phyloP scores from a whole-genome alignment of 2,329 filamentous ascomycete genomes.

The Pseudogymnoascus sp. region DNA sequence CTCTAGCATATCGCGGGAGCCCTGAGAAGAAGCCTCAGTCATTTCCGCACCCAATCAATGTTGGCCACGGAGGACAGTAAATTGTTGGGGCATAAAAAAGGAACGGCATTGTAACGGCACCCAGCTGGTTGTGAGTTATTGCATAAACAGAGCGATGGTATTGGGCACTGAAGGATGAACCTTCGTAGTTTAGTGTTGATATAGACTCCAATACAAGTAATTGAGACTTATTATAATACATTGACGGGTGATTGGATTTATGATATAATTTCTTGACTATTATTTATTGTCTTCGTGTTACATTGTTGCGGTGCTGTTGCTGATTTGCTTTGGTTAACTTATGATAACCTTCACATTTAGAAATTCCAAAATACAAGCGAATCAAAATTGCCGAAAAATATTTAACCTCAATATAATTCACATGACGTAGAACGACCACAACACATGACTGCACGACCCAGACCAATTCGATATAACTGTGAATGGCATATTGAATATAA shows the following conservation, averaged over 20 bases:
- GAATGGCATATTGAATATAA: background rate
- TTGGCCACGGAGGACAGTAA: constrained; percentile 17
- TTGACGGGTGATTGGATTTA: background rate
- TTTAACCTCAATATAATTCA: constrained; percentile 4
- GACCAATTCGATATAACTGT: background rate
- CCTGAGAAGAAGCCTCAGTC: constrained; percentile 47
- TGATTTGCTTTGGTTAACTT: background rate
- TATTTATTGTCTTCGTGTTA: background rate
- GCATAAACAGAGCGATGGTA: background rate
- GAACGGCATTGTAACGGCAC: background rate
- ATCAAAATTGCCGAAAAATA: constrained; percentile 9
- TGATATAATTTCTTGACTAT: background rate
- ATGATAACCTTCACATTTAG: background rate
- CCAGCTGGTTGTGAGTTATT: background rate
- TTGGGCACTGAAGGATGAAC: background rate
- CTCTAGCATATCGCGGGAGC: constrained; percentile 52
- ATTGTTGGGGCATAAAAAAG: background rate
- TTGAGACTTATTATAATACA: background rate
- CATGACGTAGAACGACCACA: constrained; percentile 9
- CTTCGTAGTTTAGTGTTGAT: constrained; percentile 1
- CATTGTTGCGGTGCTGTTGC: background rate
- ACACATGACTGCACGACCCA: background rate
- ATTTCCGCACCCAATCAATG: constrained; percentile 21
- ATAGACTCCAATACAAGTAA: constrained; percentile 2
- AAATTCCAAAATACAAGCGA: background rate